Percentiles rank a stretch among this genome's conserved stretches.
Evolutionary conservation across 1,284 basidiomycete genomes (phyloP).

Genomic region (Tetrapyrgos nigripes): DNA sequence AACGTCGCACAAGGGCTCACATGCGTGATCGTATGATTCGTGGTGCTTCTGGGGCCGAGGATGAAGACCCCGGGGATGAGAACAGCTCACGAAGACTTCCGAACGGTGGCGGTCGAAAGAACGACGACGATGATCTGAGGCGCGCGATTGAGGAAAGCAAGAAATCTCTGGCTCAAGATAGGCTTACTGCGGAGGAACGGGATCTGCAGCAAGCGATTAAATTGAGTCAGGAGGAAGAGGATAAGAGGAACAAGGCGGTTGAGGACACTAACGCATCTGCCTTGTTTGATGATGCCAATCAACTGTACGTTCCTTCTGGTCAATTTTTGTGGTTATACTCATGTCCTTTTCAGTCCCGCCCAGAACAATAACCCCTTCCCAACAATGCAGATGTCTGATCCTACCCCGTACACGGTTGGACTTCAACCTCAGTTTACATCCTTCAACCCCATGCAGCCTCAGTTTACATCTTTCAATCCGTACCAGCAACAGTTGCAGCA

Average conservation of each 20-base stretch:
- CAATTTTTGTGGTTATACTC: conserved; percentile 2
- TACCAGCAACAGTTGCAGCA: conserved; percentile 96
- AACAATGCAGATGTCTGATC: conserved; percentile 66
- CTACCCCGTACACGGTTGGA: conserved; percentile 61
- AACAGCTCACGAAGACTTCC: conserved; percentile 47
- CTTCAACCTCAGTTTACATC: conserved; percentile 62
- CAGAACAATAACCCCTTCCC: conserved; percentile 65
- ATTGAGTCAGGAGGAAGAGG: conserved; percentile 90
- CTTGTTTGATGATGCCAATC: conserved; percentile 87
- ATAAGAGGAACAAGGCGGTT: conserved; percentile 68
- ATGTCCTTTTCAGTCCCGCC: conserved; percentile 28
- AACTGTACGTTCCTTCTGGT: conserved; percentile 54
- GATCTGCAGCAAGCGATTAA: conserved; percentile 83
- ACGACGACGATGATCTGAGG: conserved; percentile 84
- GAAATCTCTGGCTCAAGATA: conserved; percentile 78
- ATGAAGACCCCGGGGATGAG: conserved; percentile 56
- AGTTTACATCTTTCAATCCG: conserved; percentile 90
- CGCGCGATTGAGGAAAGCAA: conserved; percentile 91
- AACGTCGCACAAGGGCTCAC: conserved; percentile 83
- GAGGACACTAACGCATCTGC: conserved; percentile 79
- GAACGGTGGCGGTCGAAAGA: conserved; percentile 40
- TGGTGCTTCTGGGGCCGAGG: conserved; percentile 54
- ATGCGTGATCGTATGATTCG: conserved; percentile 96
- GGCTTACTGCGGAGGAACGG: conserved; percentile 72
- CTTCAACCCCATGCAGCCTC: conserved; percentile 56